Conservation (phyloP, 176 grass and related monocot species). For the Ampelocalamus luodianensis region DNA sequence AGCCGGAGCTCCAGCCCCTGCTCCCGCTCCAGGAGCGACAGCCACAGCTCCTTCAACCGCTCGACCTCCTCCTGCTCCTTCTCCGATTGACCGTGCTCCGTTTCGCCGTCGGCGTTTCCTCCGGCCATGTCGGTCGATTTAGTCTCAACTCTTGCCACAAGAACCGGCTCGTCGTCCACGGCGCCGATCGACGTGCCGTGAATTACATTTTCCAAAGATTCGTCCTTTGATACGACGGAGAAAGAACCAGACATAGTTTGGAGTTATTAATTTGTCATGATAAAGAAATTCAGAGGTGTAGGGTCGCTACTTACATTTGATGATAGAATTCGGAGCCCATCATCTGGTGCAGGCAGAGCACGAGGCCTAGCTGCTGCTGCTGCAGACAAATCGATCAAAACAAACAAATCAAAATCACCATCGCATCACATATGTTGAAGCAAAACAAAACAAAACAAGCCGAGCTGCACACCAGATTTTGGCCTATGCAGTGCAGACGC, state of each 20-base stretch:
- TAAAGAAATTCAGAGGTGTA: background rate
- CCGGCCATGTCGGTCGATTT: background rate
- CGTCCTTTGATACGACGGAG: background rate
- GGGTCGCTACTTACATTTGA: slow-evolving; percentile 40
- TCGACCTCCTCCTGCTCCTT: slow-evolving; percentile 39
- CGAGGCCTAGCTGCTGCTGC: slow-evolving; percentile 5
- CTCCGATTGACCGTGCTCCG: slow-evolving; percentile 17
- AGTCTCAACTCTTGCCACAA: slow-evolving; percentile 41
- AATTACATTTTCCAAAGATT: slow-evolving; percentile 32
- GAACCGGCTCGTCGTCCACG: slow-evolving; percentile 47
- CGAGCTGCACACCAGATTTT: slow-evolving; percentile 30
- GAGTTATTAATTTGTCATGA: background rate
- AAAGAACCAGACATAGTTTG: background rate
- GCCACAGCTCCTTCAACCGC: slow-evolving; percentile 53
- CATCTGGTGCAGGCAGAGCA: background rate
- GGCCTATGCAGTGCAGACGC: background rate
- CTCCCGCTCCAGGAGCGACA: slow-evolving; percentile 66
- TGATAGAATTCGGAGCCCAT: slow-evolving; percentile 51
- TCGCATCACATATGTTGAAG: background rate
- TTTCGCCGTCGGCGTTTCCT: background rate
- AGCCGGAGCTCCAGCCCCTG: slow-evolving; percentile 62
- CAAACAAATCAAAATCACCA: background rate
- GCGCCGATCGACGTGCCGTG: slow-evolving; percentile 52
- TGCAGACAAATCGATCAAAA: background rate
- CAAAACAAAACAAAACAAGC: background rate